Percentiles rank a stretch among this genome's conserved stretches.
phyloP scores from a whole-genome alignment of 2,329 filamentous ascomycete genomes.

The Tolypocladium tropicale region DNA sequence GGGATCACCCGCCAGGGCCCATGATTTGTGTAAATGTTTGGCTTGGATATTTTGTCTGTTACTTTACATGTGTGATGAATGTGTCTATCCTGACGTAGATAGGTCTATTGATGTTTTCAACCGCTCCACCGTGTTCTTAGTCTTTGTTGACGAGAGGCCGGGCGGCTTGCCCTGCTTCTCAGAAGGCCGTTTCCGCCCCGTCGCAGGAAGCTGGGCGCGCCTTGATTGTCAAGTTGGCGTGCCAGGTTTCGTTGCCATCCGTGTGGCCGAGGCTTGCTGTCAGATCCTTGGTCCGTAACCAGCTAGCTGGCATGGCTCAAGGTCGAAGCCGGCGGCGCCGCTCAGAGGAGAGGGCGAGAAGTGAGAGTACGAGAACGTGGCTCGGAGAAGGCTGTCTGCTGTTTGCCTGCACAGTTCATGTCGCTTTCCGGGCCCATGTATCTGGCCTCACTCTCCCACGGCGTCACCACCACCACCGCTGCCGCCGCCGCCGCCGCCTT shows the following conservation, averaged over 20 bases:
- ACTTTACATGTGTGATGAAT: not conserved
- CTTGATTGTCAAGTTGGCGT: too few relatives aligned
- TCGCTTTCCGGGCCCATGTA: not conserved
- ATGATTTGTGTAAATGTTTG: slow-evolving; percentile 3
- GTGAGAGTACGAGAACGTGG: too few relatives aligned
- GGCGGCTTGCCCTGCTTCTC: not conserved
- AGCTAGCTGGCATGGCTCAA: too few relatives aligned
- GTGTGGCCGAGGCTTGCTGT: too few relatives aligned
- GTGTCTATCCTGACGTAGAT: not conserved
- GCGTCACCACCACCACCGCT: too few relatives aligned
- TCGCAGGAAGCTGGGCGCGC: not conserved
- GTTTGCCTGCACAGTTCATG: too few relatives aligned
- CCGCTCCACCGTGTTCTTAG: not conserved
- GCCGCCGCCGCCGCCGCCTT: slow-evolving; percentile 6
- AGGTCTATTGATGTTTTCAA: not conserved
- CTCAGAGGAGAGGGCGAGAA: too few relatives aligned
- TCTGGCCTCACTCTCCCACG: slow-evolving; percentile 5
- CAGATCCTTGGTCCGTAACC: not conserved
- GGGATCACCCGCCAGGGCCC: not conserved
- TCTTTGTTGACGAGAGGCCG: not conserved
- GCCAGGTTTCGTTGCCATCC: too few relatives aligned
- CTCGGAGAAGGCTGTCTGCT: too few relatives aligned
- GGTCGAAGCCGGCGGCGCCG: too few relatives aligned
- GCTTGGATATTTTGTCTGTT: slow-evolving; percentile 1
- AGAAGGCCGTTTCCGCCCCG: too few relatives aligned